A percentile compares a stretch with the other conserved stretches of the same genome.
Conservation (phyloP, 768 basidiomycete species). For the Dioszegia aurantiaca region DNA sequence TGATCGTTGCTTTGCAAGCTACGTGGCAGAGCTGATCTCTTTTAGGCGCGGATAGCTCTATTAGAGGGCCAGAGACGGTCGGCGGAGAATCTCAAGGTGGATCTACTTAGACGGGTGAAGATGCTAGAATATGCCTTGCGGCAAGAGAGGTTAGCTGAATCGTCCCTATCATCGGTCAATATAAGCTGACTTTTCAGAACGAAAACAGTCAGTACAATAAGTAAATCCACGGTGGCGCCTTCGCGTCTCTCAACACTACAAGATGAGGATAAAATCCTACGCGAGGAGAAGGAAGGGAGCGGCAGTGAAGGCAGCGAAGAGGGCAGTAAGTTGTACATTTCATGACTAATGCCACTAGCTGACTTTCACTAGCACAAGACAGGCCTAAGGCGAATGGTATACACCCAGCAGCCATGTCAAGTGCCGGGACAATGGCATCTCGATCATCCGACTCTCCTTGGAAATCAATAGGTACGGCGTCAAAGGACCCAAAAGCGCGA, state of each 20-base stretch:
- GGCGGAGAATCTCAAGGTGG: conserved; percentile 93
- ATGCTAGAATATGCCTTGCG: conserved; percentile 98
- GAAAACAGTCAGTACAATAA: conserved; percentile 28
- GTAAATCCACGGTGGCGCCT: conserved; percentile 25
- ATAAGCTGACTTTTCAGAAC: no score
- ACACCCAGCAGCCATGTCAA: conserved; percentile 34
- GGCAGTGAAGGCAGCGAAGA: conserved; percentile 39
- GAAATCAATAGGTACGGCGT: conserved; percentile 62
- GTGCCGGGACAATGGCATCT: conserved; percentile 22
- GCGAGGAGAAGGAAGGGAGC: conserved; percentile 38
- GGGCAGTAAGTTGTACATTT: conserved; percentile 15
- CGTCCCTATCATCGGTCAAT: no score
- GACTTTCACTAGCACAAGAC: conserved; percentile 16
- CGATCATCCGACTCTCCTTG: conserved; percentile 54
- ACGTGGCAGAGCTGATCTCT: not conserved
- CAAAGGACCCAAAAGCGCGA: conserved; percentile 91
- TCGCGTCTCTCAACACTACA: conserved; percentile 32
- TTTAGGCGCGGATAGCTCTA: conserved; percentile 88
- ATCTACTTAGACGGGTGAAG: conserved; percentile 93
- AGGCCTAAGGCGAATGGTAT: conserved; percentile 22
- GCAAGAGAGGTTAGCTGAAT: conserved; percentile 89
- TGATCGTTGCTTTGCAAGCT: conserved; percentile 33
- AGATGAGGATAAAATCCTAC: conserved; percentile 36
- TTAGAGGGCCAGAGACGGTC: conserved; percentile 95
- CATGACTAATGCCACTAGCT: not conserved